These are phyloP conservation scores for Phytopythium montanum DNA, from an alignment of 352 stramenopile genomes.

Conservation along the genomic window DNA sequence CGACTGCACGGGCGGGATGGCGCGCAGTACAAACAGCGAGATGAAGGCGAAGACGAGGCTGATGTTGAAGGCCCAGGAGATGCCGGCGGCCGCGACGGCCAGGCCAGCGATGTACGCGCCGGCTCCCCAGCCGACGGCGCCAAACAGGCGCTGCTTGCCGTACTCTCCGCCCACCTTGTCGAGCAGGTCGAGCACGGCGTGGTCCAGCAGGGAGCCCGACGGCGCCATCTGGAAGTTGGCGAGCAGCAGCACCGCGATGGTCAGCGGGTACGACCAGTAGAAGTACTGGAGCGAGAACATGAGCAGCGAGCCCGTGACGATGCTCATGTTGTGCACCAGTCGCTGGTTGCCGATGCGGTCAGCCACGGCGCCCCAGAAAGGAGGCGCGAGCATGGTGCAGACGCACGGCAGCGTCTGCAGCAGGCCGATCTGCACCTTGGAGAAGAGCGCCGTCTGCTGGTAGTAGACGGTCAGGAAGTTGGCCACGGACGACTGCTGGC, in stretches of 20 bases:
- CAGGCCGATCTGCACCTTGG: slow-evolving; percentile 74
- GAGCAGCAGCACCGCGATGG: slow-evolving; percentile 42
- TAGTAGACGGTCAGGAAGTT: slow-evolving; percentile 81
- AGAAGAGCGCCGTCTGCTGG: slow-evolving; percentile 56
- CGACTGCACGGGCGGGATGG: slow-evolving; percentile 47
- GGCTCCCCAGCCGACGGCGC: slow-evolving; percentile 61
- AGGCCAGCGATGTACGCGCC: slow-evolving; percentile 68
- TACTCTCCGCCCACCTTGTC: slow-evolving; percentile 72
- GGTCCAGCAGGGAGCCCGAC: slow-evolving; percentile 60
- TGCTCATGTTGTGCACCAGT: slow-evolving; percentile 55
- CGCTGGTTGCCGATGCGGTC: slow-evolving; percentile 65
- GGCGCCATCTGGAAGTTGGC: slow-evolving; percentile 68
- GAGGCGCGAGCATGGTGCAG: slow-evolving; percentile 59
- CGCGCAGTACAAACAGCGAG: slow-evolving; percentile 59
- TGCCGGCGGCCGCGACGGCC: slow-evolving; percentile 49
- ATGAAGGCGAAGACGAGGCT: slow-evolving; percentile 41
- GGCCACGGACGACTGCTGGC: slow-evolving; percentile 57
- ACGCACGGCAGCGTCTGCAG: slow-evolving; percentile 67
- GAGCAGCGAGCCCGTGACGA: slow-evolving; percentile 51
- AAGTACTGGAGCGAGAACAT: slow-evolving; percentile 58
- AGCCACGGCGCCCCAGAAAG: slow-evolving; percentile 70
- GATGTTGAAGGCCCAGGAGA: slow-evolving; percentile 79
- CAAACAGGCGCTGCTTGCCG: slow-evolving; percentile 80
- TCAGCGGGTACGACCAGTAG: slow-evolving; percentile 46
- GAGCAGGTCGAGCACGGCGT: slow-evolving; percentile 64